Percentiles rank a stretch among this genome's conserved stretches.
phyloP scores from a whole-genome alignment of 495 filamentous ascomycete species.

The Gamarada debralockiae region DNA sequence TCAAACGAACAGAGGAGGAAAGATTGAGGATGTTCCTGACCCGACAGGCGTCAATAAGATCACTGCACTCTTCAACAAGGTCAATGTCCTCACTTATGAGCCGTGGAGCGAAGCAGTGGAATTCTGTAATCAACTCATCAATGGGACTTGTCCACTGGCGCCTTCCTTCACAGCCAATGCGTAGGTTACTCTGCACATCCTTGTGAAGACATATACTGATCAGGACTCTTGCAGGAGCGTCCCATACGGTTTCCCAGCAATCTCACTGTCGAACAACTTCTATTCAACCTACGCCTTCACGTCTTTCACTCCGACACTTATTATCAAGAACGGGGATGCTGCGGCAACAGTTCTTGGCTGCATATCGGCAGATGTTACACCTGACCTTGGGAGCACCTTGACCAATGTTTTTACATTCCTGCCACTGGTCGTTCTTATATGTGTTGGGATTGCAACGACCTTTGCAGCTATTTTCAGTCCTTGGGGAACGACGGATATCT shows the following conservation, averaged over 20 bases:
- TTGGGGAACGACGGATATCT: constrained; percentile 86
- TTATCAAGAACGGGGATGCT: constrained; percentile 69
- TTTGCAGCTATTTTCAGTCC: constrained; percentile 85
- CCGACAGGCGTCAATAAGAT: constrained; percentile 48
- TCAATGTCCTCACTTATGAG: constrained; percentile 71
- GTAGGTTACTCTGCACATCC: constrained; percentile 7
- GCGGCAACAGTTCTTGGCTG: constrained; percentile 65
- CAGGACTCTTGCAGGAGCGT: constrained; percentile 35
- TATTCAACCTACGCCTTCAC: constrained; percentile 79
- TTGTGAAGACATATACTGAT: not conserved
- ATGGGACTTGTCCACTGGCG: constrained; percentile 68
- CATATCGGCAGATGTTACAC: constrained; percentile 75
- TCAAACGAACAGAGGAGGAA: constrained; percentile 43
- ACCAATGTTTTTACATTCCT: constrained; percentile 70
- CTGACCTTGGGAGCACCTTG: constrained; percentile 63
- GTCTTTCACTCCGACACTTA: constrained; percentile 66
- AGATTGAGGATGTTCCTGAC: constrained; percentile 62
- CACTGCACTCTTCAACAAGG: constrained; percentile 65
- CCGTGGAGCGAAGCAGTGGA: constrained; percentile 48
- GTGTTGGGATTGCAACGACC: constrained; percentile 77
- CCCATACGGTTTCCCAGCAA: constrained; percentile 56
- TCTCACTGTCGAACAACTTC: constrained; percentile 75
- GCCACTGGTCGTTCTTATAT: constrained; percentile 70
- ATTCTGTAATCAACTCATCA: constrained; percentile 62
- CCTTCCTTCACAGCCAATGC: constrained; percentile 54